Evolutionary conservation across 2,329 filamentous ascomycete species (phyloP).

Genomic region (Colletotrichum shisoi): DNA sequence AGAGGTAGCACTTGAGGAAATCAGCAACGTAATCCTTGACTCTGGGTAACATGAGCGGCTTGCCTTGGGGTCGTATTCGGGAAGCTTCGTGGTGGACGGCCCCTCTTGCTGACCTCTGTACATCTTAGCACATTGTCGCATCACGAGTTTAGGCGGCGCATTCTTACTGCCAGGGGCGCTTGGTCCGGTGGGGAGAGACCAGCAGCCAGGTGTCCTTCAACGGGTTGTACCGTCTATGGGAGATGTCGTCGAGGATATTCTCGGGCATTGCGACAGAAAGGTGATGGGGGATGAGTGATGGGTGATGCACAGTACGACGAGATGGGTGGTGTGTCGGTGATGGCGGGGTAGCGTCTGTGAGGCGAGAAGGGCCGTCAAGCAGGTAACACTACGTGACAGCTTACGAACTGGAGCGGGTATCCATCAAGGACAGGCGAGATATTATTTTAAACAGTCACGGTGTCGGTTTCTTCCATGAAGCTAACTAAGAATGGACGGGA

Average conservation of each 20-base stretch:
- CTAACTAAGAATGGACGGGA: slow-evolving; percentile 22
- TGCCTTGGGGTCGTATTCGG: slow-evolving; percentile 80
- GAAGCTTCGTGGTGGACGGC: slow-evolving; percentile 72
- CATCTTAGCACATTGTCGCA: slow-evolving; percentile 21
- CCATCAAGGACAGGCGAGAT: not conserved
- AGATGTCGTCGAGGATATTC: slow-evolving; percentile 90
- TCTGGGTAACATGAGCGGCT: slow-evolving; percentile 35
- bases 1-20: slow-evolving; percentile 81
- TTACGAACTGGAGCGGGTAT: not conserved
- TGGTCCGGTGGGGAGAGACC: slow-evolving; percentile 94
- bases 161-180: slow-evolving; percentile 95
- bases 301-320: not conserved
- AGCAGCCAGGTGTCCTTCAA: slow-evolving; percentile 90
- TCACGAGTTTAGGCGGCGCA: not conserved
- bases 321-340: not conserved
- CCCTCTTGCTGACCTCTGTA: slow-evolving; percentile 78
- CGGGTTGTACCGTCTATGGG: slow-evolving; percentile 92
- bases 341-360: slow-evolving; percentile 33
- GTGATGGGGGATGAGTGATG: not conserved
- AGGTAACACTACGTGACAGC: not conserved
- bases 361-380: not conserved
- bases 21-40: slow-evolving; percentile 1
- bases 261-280: slow-evolving; percentile 66
- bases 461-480: slow-evolving; percentile 6
- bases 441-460: slow-evolving; percentile 30